These are phyloP conservation scores for Ulota crispa DNA, from an alignment of 225 moss, liverwort and hornwort genomes.

Conservation along the genomic window DNA sequence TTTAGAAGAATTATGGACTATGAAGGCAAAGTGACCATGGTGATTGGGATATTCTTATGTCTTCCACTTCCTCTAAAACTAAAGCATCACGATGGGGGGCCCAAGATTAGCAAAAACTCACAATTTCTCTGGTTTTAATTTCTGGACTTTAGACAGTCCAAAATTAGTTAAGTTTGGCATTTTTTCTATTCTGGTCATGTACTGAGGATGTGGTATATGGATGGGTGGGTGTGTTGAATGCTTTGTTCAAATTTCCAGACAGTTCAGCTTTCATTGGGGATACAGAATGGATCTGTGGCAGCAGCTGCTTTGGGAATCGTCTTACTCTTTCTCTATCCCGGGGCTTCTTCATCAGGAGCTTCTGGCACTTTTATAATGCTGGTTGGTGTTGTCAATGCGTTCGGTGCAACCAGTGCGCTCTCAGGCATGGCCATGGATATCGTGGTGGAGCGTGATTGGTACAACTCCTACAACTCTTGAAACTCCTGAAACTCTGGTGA, in stretches of 20 bases:
- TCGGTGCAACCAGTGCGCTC: conserved; percentile 68
- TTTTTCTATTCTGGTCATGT: background rate
- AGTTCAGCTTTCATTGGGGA: conserved; percentile 67
- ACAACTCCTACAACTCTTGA: background rate
- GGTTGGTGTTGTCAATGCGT: conserved; percentile 61
- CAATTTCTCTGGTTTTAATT: no score
- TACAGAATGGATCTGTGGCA: conserved; percentile 82
- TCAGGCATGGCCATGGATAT: conserved; percentile 82
- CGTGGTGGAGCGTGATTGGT: conserved; percentile 98
- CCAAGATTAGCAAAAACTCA: no score
- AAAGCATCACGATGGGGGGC: no score
- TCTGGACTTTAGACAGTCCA: no score
- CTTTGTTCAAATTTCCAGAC: conserved; percentile 43
- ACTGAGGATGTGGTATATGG: background rate
- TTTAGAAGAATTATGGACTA: no score
- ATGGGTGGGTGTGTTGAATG: conserved; percentile 1
- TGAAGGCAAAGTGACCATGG: no score
- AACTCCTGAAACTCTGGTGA: no score
- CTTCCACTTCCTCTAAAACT: no score
- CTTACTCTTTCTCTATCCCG: conserved; percentile 66
- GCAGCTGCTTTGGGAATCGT: conserved; percentile 64
- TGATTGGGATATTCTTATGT: no score
- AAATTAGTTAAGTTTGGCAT: no score
- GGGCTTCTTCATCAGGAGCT: conserved; percentile 50
- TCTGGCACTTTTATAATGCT: conserved; percentile 51